phyloP scores from a whole-genome alignment of 495 filamentous ascomycete genomes.

The Xylaria bambusicola region DNA sequence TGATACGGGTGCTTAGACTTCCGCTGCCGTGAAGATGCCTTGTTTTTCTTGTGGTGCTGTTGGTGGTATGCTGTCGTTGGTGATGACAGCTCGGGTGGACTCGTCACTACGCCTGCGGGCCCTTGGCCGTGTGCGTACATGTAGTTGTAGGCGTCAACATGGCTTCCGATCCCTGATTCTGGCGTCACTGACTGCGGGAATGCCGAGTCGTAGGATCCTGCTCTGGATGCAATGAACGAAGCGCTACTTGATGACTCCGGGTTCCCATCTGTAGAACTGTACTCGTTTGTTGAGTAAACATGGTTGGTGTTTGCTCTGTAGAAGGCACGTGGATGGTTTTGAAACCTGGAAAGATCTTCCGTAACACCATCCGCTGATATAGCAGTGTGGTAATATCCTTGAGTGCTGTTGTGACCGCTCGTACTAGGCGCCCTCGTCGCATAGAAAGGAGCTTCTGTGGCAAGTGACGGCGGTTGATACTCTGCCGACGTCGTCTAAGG shows the following conservation, averaged over 20 bases:
- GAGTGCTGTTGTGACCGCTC: conserved; percentile 22
- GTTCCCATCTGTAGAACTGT: conserved; percentile 24
- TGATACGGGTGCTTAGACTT: conserved; percentile 26
- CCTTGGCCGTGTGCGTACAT: conserved; percentile 27
- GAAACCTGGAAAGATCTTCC: conserved; percentile 26
- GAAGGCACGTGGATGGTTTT: conserved; percentile 24
- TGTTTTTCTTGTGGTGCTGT: conserved; percentile 18
- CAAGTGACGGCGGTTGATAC: conserved; percentile 26
- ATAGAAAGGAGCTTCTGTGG: conserved; percentile 27
- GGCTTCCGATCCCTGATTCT: conserved; percentile 22
- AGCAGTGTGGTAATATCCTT: conserved; percentile 24
- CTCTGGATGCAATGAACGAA: conserved; percentile 23
- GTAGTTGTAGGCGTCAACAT: conserved; percentile 28
- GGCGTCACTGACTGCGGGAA: conserved; percentile 25
- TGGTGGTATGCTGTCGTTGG: conserved; percentile 15
- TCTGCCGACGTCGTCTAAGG: conserved; percentile 29
- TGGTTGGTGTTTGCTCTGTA: conserved; percentile 23
- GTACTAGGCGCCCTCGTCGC: conserved; percentile 21
- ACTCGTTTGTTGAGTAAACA: conserved; percentile 24
- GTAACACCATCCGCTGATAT: conserved; percentile 20
- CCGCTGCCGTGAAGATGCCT: conserved; percentile 18
- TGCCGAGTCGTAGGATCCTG: conserved; percentile 27
- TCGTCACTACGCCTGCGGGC: conserved; percentile 18
- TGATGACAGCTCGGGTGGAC: conserved; percentile 24
- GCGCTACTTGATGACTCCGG: conserved; percentile 24